Evolutionary conservation across 1,284 basidiomycete species (phyloP).

Genomic region (Clitocybe nebularis): DNA sequence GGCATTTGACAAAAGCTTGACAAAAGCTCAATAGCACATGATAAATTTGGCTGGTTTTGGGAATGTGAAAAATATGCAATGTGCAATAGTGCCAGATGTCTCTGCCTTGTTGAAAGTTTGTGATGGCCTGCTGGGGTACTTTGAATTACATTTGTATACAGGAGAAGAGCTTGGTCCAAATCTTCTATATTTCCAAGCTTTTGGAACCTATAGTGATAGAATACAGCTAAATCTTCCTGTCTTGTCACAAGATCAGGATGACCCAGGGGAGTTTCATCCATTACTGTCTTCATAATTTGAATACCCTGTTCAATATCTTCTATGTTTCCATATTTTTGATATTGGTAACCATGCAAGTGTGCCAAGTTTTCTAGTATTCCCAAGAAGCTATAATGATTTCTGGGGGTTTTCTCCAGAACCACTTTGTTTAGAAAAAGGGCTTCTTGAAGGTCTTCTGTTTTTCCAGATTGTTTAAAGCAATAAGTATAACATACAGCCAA

Average conservation of each 20-base stretch:
- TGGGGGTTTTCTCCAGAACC: too few species aligned
- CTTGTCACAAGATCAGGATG: background rate
- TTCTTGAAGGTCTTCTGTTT: background rate
- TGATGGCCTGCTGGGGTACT: background rate
- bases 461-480: background rate
- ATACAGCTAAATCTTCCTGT: background rate
- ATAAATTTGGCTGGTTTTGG: background rate
- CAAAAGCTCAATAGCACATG: background rate
- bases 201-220: background rate
- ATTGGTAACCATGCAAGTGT: slow-evolving; percentile 5
- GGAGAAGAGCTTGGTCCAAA: background rate
- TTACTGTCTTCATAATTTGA: background rate
- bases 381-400: too few species aligned
- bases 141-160: background rate
- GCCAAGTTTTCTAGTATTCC: background rate
- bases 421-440: too few species aligned
- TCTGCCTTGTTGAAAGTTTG: background rate
- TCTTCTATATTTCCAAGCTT: slow-evolving; percentile 1
- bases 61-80: background rate
- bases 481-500: slow-evolving; percentile 6
- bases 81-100: background rate
- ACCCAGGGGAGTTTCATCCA: background rate
- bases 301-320: background rate
- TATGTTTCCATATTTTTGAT: background rate
- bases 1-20: too few species aligned